These are phyloP conservation scores for Metarhizium anisopliae DNA, from an alignment of 2,329 filamentous ascomycete genomes.

Conservation along the genomic window DNA sequence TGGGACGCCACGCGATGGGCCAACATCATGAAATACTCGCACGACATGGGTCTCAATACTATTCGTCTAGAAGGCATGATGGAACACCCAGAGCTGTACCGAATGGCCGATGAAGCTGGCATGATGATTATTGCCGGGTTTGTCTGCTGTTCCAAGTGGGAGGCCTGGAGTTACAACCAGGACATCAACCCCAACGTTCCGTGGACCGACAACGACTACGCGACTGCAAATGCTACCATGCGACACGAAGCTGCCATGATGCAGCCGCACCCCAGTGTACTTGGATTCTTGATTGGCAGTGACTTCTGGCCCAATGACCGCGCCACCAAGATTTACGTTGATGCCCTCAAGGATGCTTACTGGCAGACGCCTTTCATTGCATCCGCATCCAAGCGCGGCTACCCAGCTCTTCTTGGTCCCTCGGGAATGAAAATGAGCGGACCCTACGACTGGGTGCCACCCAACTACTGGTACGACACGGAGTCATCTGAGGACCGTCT, in stretches of 20 bases:
- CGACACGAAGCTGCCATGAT: conserved; percentile 51
- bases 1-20: conserved; percentile 40
- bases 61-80: conserved; percentile 56
- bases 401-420: conserved; percentile 39
- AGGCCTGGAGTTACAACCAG: conserved; percentile 52
- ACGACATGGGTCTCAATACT: conserved; percentile 55
- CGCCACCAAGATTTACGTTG: conserved; percentile 43
- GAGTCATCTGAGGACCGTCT: conserved; percentile 27
- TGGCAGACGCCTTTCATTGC: conserved; percentile 50
- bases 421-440: conserved; percentile 59
- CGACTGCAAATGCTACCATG: conserved; percentile 44
- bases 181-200: conserved; percentile 31
- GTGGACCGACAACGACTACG: conserved; percentile 47
- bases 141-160: conserved; percentile 63
- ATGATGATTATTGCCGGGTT: conserved; percentile 55
- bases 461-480: conserved; percentile 52
- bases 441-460: conserved; percentile 58
- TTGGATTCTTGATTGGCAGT: conserved; percentile 50
- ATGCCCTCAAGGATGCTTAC: conserved; percentile 37
- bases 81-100: conserved; percentile 52
- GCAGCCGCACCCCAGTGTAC: conserved; percentile 49
- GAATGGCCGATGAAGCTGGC: conserved; percentile 48
- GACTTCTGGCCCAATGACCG: conserved; percentile 54
- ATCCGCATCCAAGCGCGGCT: conserved; percentile 47
- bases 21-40: conserved; percentile 40